These are phyloP conservation scores for Ceratobasidium papillatum DNA, from an alignment of 1,284 basidiomycete species.

Conservation along the genomic window DNA sequence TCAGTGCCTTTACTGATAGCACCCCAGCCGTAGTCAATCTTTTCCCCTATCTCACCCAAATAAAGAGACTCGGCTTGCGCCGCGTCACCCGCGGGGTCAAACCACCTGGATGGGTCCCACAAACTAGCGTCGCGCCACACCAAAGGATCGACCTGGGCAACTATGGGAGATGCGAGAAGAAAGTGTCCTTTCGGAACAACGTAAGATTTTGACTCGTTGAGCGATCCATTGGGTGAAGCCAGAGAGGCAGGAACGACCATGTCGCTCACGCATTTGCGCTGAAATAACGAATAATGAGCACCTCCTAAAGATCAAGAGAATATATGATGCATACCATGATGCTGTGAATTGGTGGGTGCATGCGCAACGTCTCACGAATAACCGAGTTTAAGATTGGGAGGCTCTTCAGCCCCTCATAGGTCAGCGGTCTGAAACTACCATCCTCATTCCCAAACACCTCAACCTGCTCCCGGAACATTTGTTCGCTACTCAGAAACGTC, in stretches of 20 bases:
- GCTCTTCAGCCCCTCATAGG: slow-evolving; percentile 85
- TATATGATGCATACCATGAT: slow-evolving; percentile 59
- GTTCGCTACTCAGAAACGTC: slow-evolving; percentile 60
- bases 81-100: slow-evolving; percentile 77
- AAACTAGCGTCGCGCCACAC: slow-evolving; percentile 78
- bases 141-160: slow-evolving; percentile 85
- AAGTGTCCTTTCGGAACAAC: slow-evolving; percentile 92
- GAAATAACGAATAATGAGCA: slow-evolving; percentile 49
- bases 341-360: slow-evolving; percentile 92
- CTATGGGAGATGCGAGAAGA: slow-evolving; percentile 88
- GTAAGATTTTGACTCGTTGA: slow-evolving; percentile 64
- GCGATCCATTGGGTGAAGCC: neutral
- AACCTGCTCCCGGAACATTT: slow-evolving; percentile 88
- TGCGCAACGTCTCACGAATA: slow-evolving; percentile 90
- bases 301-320: neutral
- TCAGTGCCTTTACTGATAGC: slow-evolving; percentile 91
- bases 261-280: slow-evolving; percentile 88
- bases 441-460: slow-evolving; percentile 80
- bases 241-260: slow-evolving; percentile 83
- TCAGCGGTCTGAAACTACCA: slow-evolving; percentile 80
- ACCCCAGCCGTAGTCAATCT: slow-evolving; percentile 95
- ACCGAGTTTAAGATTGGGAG: slow-evolving; percentile 88
- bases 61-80: slow-evolving; percentile 78
- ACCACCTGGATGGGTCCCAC: slow-evolving; percentile 90
- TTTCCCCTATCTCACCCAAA: slow-evolving; percentile 77